Evolutionary conservation across 2,329 filamentous ascomycete genomes (phyloP).

Genomic region (Raffaelea albimanens): DNA sequence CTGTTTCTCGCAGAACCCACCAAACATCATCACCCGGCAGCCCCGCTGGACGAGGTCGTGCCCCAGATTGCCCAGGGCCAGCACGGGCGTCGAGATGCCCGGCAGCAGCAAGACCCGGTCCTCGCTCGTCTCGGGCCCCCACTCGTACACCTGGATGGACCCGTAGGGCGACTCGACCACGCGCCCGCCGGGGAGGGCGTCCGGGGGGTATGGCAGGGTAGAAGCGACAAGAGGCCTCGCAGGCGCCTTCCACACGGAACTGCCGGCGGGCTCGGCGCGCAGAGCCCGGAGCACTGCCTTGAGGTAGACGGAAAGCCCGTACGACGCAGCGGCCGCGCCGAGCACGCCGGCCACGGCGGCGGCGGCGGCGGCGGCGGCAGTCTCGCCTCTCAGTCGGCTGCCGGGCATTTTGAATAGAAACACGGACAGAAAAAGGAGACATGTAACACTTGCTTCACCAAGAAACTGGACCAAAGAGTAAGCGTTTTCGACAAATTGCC

Average conservation of each 20-base stretch:
- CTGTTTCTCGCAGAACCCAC: no score
- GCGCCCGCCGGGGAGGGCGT: conserved; percentile 59
- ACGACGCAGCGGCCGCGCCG: background rate
- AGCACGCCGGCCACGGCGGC: background rate
- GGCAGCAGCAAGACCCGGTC: conserved; percentile 68
- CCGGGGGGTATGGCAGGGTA: conserved; percentile 53
- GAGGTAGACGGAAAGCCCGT: background rate
- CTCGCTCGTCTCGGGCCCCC: conserved; percentile 59
- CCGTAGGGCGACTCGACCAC: conserved; percentile 65
- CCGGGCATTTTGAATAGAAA: no score
- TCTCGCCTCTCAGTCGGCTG: no score
- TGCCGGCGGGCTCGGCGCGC: no score
- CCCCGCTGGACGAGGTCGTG: conserved; percentile 54
- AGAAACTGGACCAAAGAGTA: no score
- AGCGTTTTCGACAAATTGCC: no score
- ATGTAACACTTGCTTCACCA: no score
- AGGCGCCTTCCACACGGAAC: background rate
- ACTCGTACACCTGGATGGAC: conserved; percentile 66
- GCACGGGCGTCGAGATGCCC: conserved; percentile 70
- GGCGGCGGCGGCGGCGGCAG: background rate
- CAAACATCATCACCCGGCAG: conserved; percentile 71
- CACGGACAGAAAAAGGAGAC: no score
- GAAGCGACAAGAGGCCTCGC: background rate
- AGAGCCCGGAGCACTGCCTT: no score
- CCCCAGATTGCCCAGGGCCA: conserved; percentile 59